Evolutionary conservation across 345 rosid species (phyloP).

Genomic region (Dovyalis caffra): DNA sequence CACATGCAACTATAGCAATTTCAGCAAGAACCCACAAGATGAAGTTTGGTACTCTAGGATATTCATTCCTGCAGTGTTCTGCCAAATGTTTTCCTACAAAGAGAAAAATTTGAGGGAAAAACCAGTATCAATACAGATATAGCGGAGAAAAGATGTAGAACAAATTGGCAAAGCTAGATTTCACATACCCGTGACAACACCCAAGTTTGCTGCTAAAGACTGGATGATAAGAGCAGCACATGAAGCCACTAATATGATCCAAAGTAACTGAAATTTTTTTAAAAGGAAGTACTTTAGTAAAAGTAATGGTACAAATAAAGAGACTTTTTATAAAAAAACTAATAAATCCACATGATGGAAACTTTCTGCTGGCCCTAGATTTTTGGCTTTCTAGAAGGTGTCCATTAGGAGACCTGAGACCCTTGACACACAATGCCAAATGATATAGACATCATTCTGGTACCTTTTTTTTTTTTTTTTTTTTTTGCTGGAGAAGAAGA

Average conservation of each 20-base stretch:
- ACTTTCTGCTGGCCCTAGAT: not conserved
- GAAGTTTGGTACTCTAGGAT: slow-evolving; percentile 73
- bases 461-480: not conserved
- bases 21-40: slow-evolving; percentile 87
- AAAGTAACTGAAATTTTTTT: slow-evolving; percentile 56
- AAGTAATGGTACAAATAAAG: not conserved
- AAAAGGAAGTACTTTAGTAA: slow-evolving; percentile 8
- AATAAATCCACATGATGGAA: not conserved
- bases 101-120: slow-evolving; percentile 4
- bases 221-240: slow-evolving; percentile 91
- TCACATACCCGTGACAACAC: slow-evolving; percentile 79
- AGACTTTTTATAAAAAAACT: not conserved
- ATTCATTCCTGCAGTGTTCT: slow-evolving; percentile 83
- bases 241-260: slow-evolving; percentile 93
- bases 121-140: not conserved
- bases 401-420: too few species aligned
- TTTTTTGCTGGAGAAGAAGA: not conserved
- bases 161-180: not conserved
- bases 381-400: too few species aligned
- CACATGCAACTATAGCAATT: slow-evolving; percentile 87
- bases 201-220: slow-evolving; percentile 90
- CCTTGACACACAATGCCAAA: not conserved
- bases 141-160: not conserved
- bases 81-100: slow-evolving; percentile 83
- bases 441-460: not conserved